Evolutionary conservation across 306 rosid genomes (phyloP).

Genomic region (Cucurbita argyrosperma): DNA sequence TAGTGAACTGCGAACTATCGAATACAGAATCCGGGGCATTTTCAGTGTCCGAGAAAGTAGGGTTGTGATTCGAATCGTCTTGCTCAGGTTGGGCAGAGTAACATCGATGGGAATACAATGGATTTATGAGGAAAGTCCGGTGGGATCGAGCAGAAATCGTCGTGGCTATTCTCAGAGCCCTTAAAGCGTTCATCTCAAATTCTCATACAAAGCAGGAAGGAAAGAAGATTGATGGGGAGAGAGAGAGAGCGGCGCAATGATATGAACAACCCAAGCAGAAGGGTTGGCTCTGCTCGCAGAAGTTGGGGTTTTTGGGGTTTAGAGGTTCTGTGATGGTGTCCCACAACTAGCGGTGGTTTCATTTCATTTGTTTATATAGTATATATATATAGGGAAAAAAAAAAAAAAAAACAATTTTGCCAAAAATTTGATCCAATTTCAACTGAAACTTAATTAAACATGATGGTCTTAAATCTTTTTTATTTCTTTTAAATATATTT

Average conservation of each 20-base stretch:
- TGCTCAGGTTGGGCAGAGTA: conserved; percentile 56
- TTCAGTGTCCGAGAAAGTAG: conserved; percentile 18
- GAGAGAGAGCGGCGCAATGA: too few species aligned
- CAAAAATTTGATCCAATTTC: too few species aligned
- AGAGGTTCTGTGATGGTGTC: neutral
- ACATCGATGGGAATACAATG: conserved; percentile 9
- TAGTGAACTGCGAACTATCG: conserved; percentile 47
- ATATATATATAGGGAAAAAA: too few species aligned
- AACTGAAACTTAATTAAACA: neutral
- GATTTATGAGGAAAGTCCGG: neutral
- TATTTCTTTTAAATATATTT: too few species aligned
- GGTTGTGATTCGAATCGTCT: conserved; percentile 17
- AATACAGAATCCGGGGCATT: conserved; percentile 35
- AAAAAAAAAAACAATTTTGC: too few species aligned
- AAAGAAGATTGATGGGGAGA: neutral
- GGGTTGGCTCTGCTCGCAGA: neutral
- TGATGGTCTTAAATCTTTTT: too few species aligned
- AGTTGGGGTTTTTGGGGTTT: neutral
- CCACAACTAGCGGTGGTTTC: neutral
- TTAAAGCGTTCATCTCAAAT: conserved; percentile 50
- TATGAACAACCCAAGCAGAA: neutral
- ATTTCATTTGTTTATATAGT: neutral
- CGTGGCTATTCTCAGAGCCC: conserved; percentile 23
- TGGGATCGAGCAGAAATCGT: conserved; percentile 12
- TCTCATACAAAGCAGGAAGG: neutral